Conservation (phyloP, 202 grass and related monocot genomes). For the Panicum hallii region DNA sequence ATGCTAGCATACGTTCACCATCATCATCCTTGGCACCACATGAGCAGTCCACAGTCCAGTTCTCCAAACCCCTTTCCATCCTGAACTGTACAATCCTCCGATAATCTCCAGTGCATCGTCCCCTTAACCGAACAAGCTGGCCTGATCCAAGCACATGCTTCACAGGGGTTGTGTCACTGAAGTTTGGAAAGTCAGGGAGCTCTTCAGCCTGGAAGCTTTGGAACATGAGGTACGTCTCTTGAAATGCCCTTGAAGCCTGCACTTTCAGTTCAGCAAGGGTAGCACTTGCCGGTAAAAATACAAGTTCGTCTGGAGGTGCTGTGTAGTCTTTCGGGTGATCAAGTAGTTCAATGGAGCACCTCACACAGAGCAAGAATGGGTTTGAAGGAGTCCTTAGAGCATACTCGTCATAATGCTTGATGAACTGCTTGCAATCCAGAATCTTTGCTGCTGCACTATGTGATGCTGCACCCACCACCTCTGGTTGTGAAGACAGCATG, state of each 20-base stretch:
- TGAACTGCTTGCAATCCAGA: conserved; percentile 93
- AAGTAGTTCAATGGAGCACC: conserved; percentile 79
- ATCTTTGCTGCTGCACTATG: conserved; percentile 70
- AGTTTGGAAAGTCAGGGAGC: conserved; percentile 57
- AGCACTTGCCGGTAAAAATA: conserved; percentile 66
- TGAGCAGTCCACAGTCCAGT: conserved; percentile 89
- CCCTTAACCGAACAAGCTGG: conserved; percentile 64
- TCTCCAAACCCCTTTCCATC: conserved; percentile 96
- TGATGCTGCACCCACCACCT: conserved; percentile 50
- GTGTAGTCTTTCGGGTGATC: conserved; percentile 90
- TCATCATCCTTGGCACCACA: conserved; percentile 95
- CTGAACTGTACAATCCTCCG: conserved; percentile 69
- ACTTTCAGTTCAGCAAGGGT: conserved; percentile 82
- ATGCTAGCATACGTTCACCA: conserved; percentile 96
- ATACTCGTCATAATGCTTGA: conserved; percentile 78
- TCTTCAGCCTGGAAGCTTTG: conserved; percentile 89
- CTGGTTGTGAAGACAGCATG: conserved; percentile 72
- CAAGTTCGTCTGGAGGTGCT: conserved; percentile 72
- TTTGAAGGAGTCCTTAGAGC: conserved; percentile 47
- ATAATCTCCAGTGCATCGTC: conserved; percentile 68
- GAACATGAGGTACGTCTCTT: conserved; percentile 91
- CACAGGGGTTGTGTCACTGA: conserved; percentile 60
- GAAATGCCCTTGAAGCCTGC: conserved; percentile 72
- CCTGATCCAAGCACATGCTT: conserved; percentile 67
- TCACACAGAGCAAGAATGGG: conserved; percentile 63